Evolutionary conservation across 2,329 filamentous ascomycete genomes (phyloP), one percentile per base, ranked within the genome.

Genomic region (Cladosporium colombiae): DNA sequence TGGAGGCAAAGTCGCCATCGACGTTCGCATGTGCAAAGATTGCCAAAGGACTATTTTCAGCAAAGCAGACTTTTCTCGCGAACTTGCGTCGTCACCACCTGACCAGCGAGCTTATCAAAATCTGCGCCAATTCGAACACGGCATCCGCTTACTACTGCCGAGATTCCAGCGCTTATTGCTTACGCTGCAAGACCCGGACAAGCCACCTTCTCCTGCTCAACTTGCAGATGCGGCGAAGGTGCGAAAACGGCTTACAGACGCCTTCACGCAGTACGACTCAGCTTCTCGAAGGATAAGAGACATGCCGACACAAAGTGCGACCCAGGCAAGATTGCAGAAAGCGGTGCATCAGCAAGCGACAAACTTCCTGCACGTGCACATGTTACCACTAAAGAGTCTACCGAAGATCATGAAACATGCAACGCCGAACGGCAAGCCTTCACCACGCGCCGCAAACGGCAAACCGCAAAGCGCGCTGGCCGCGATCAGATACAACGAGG

Each of bases 11-110:
- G 77, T 96, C 50, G 88, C 86, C 63, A 79, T 98, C 52, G 92
- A 97, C 74, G 82, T 99, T 18, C 88, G 95, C 50, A 94, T 99
- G 86, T 99, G 95, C 78, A 91, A 90, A 73, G 92, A 96, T 65
- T 99, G 95, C 81, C 92, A 85, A 70, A 80, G 85, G 35, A 91
- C 86, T 0, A 78, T 91, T 23, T 92, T 91, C 77, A 85, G 86
- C 60, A 89, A 90, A 71, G 86, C 89, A 44, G 93, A 97, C 74
- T 97, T 97, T 74, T 82, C 86, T 27, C 86, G 87, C 10, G 90
- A 92, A 11, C 77, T 92, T 4, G 80, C 84, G 1, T 83, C 86
- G 60, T 89, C 89, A 68, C 89, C 91, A 0, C 84, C 90, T 2
- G 90, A 94, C 71, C 88, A 93, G 73, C 88, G 90, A 44, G 88